A percentile compares a stretch with the other conserved stretches of the same genome.
Conservation (phyloP, 345 rosid species). For the Aethionema arabicum region DNA sequence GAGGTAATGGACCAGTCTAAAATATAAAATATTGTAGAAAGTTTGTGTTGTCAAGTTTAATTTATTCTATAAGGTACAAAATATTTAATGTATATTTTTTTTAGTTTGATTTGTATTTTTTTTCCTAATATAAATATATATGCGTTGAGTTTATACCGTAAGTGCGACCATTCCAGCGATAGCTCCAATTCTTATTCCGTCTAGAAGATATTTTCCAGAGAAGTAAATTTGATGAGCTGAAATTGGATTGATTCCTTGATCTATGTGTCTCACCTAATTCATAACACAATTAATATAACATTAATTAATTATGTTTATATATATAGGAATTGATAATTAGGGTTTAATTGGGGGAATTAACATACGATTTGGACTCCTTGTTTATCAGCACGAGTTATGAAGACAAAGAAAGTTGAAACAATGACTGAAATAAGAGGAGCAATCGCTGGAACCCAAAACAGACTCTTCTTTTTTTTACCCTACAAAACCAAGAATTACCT, state of each 20-base stretch:
- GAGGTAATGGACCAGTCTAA: too few species aligned
- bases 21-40: too few species aligned
- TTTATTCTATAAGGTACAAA: too few species aligned
- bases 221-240: constrained; percentile 63
- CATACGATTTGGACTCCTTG: constrained; percentile 83
- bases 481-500: constrained; percentile 26
- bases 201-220: constrained; percentile 55
- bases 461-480: constrained; percentile 80
- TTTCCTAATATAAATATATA: neutral
- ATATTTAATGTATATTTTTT: too few species aligned
- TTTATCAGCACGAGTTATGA: constrained; percentile 81
- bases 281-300: constrained; percentile 2
- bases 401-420: constrained; percentile 79
- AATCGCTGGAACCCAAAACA: constrained; percentile 91
- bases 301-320: too few species aligned
- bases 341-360: neutral
- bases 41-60: too few species aligned
- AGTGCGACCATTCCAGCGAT: constrained; percentile 82
- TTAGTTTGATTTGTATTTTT: too few species aligned
- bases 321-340: neutral
- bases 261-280: constrained; percentile 77
- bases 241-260: constrained; percentile 85
- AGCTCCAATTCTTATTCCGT: constrained; percentile 73
- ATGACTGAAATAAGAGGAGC: constrained; percentile 81
- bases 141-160: constrained; percentile 53